Conservation (phyloP, 2,329 filamentous ascomycete species). For the Leptodontidium sp. region DNA sequence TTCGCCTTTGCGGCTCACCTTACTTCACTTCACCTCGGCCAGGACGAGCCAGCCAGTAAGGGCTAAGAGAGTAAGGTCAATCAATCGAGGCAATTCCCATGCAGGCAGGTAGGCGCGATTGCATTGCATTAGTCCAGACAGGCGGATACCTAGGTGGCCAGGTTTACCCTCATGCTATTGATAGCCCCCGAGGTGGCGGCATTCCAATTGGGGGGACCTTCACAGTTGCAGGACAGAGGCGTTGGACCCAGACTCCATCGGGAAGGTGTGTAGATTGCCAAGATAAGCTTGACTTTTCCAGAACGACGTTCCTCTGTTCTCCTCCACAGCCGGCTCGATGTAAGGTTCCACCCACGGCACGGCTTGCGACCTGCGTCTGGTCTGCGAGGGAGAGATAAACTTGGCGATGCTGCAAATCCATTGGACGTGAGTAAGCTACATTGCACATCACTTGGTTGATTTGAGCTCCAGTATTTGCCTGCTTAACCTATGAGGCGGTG, state of each 20-base stretch:
- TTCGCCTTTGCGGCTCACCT: background rate
- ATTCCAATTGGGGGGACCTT: background rate
- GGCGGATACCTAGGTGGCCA: background rate
- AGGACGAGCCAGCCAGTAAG: background rate
- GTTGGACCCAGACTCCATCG: background rate
- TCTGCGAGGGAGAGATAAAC: too few species aligned
- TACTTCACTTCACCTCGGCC: too few species aligned
- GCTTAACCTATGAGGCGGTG: too few species aligned
- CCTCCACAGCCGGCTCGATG: too few species aligned
- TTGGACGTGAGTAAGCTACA: too few species aligned
- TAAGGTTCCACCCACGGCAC: too few species aligned
- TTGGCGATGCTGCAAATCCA: too few species aligned
- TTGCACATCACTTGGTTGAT: too few species aligned
- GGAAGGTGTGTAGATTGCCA: conserved; percentile 3
- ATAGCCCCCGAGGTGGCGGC: background rate
- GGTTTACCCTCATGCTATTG: background rate
- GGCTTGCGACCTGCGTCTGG: too few species aligned
- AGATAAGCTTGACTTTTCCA: background rate
- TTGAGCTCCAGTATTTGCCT: too few species aligned
- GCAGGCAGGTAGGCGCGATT: too few species aligned
- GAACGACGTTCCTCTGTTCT: background rate
- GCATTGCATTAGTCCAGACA: background rate
- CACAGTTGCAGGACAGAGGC: background rate
- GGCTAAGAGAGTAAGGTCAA: too few species aligned
- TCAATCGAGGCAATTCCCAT: background rate